These are phyloP conservation scores for Guadua angustifolia DNA, from an alignment of 176 grass and related monocot species.

Conservation along the genomic window DNA sequence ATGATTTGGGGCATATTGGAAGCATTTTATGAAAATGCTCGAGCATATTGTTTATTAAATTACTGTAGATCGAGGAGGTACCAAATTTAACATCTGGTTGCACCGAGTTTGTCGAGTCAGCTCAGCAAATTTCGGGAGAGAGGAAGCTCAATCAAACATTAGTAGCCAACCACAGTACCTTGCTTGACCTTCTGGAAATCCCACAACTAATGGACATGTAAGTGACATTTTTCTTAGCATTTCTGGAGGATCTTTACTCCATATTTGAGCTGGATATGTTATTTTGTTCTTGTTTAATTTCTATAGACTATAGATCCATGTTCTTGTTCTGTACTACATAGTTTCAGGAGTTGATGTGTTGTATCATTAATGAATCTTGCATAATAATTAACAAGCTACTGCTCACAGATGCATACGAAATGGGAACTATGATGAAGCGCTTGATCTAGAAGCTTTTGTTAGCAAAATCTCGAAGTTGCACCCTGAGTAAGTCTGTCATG, in stretches of 20 bases:
- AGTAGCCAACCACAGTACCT: conserved; percentile 86
- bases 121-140: conserved; percentile 97
- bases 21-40: conserved; percentile 41
- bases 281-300: conserved; percentile 34
- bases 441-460: conserved; percentile 96
- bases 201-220: conserved; percentile 99
- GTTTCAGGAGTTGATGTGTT: conserved; percentile 7
- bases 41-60: conserved; percentile 19
- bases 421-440: conserved; percentile 98
- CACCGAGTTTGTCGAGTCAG: conserved; percentile 91
- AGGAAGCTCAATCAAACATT: conserved; percentile 97
- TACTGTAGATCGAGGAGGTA: conserved; percentile 92
- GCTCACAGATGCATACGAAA: conserved; percentile 86
- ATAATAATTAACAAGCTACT: conserved; percentile 22
- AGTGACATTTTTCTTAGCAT: conserved; percentile 39
- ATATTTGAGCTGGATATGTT: conserved; percentile 13
- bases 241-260: background rate
- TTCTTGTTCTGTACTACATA: conserved; percentile 8
- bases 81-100: conserved; percentile 98
- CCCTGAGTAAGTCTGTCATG: conserved; percentile 67
- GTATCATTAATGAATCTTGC: conserved; percentile 17
- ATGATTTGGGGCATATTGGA: conserved; percentile 1
- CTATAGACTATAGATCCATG: background rate
- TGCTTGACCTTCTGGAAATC: conserved; percentile 98
- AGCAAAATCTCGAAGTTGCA: conserved; percentile 89